Conservation (phyloP, 2,329 filamentous ascomycete genomes). For the Trichoderma semiorbis region DNA sequence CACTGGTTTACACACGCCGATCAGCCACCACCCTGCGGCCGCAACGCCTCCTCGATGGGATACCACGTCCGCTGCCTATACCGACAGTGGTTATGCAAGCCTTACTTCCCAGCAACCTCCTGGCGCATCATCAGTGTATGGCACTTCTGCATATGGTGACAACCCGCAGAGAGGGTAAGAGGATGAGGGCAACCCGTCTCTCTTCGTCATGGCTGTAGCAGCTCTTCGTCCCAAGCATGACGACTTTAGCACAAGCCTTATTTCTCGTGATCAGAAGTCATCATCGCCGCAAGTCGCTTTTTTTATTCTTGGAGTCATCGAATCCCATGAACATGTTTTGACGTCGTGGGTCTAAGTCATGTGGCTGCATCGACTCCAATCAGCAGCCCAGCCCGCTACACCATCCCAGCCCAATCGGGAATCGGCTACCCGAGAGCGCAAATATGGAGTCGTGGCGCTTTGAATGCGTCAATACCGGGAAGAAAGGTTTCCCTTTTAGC, state of each 20-base stretch:
- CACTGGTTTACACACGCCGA: conserved; percentile 39
- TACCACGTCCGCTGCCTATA: conserved; percentile 36
- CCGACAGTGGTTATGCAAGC: conserved; percentile 39
- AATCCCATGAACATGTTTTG: conserved; percentile 13
- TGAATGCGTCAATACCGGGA: not conserved
- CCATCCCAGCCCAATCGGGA: not conserved
- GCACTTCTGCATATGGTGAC: conserved; percentile 37
- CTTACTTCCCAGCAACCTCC: conserved; percentile 36
- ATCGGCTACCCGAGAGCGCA: not conserved
- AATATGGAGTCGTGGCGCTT: not conserved
- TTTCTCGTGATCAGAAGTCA: not conserved
- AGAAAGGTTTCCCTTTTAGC: not conserved
- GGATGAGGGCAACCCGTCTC: not conserved
- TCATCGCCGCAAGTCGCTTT: not conserved
- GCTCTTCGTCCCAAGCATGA: not conserved
- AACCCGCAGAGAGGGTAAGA: conserved; percentile 41
- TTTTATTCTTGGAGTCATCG: not conserved
- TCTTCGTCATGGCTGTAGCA: not conserved
- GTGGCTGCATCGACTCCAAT: conserved; percentile 11
- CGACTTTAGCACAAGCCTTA: not conserved
- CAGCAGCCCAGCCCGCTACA: not conserved
- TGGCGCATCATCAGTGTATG: conserved; percentile 39
- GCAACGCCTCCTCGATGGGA: conserved; percentile 43
- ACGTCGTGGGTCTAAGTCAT: conserved; percentile 18
- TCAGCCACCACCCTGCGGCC: conserved; percentile 37